Evolutionary conservation across 139 green algal genomes (phyloP), one percentile per base, ranked within the genome.

Genomic region (Yamagishiella unicocca): DNA sequence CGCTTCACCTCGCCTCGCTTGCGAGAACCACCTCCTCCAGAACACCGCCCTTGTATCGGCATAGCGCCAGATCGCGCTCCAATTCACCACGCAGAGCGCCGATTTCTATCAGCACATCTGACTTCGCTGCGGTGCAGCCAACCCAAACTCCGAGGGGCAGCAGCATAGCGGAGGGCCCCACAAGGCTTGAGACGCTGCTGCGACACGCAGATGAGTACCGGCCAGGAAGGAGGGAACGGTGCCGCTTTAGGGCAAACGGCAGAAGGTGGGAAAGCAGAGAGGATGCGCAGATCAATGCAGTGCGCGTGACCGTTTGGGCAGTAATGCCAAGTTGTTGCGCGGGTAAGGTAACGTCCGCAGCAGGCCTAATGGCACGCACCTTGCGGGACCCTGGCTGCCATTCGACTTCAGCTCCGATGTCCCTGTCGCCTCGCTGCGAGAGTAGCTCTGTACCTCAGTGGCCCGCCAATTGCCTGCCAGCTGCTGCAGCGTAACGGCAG

Each of bases 401-500:
- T n/a, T n/a, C n/a, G 33, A 2, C 19, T 82, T 46, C 58, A 85
- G 78, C 78, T 85, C 61, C 42, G 75, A n/a, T 6, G 2, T 1
- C 43, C 58, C 38, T 29, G 31, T 46, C 17, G 25, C 55, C 0
- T 14, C 62, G 62, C 17, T 50, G 50, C 40, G 14, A 2, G 19
- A 2, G 43, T 70, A 87, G 14, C 12, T 1, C 4, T 43, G 24
- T 10, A 42, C 54, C 24, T 64, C 19, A 40, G n/a, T 75, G 31
- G 84, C 50, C 8, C 40, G 40, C 93, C 91, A 93, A 6, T 22
- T 14, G 22, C 91, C 84, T 21, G 61, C 35, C 54, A 95, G 55
- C 67, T 90, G 82, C 4, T 88, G 31, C 14, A 37, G 37, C 4
- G 68, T 61, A 24, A 88, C 54, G 0, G 25, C 31, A 2, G 71